Conservation (phyloP, 768 basidiomycete genomes). For the Serpula lacrymans region DNA sequence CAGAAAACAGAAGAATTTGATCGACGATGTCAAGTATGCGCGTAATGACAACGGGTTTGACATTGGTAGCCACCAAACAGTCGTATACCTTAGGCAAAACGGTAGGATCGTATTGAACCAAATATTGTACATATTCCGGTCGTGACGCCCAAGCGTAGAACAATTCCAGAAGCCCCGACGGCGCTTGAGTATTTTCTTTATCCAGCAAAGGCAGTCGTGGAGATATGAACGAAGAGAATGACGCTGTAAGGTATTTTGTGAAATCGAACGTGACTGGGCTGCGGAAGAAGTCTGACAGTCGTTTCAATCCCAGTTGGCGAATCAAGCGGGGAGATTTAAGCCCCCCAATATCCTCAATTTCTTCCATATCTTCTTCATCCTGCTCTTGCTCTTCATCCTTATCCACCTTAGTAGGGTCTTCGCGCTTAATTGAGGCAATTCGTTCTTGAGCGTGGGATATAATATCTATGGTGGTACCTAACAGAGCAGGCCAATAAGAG, state of each 20-base stretch:
- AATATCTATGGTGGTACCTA: slow-evolving; percentile 67
- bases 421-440: slow-evolving; percentile 13
- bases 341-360: slow-evolving; percentile 14
- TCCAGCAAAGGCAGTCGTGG: slow-evolving; percentile 76
- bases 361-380: slow-evolving; percentile 25
- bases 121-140: slow-evolving; percentile 52
- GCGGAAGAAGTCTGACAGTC: slow-evolving; percentile 86
- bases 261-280: slow-evolving; percentile 74
- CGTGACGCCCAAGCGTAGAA: slow-evolving; percentile 74
- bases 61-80: slow-evolving; percentile 77
- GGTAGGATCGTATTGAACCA: slow-evolving; percentile 66
- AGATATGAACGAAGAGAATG: slow-evolving; percentile 72
- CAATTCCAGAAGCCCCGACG: slow-evolving; percentile 84
- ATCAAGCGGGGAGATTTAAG: slow-evolving; percentile 54
- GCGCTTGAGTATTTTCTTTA: slow-evolving; percentile 86
- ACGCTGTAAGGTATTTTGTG: slow-evolving; percentile 58
- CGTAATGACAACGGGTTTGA: slow-evolving; percentile 80
- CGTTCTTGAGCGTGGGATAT: slow-evolving; percentile 60
- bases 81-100: slow-evolving; percentile 77
- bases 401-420: slow-evolving; percentile 35
- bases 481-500: slow-evolving; percentile 68
- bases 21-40: slow-evolving; percentile 87
- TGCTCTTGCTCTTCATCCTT: slow-evolving; percentile 34
- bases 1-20: slow-evolving; percentile 54
- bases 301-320: slow-evolving; percentile 81